phyloP scores from a whole-genome alignment of 352 stramenopile species.

The Pythium oligandrum region DNA sequence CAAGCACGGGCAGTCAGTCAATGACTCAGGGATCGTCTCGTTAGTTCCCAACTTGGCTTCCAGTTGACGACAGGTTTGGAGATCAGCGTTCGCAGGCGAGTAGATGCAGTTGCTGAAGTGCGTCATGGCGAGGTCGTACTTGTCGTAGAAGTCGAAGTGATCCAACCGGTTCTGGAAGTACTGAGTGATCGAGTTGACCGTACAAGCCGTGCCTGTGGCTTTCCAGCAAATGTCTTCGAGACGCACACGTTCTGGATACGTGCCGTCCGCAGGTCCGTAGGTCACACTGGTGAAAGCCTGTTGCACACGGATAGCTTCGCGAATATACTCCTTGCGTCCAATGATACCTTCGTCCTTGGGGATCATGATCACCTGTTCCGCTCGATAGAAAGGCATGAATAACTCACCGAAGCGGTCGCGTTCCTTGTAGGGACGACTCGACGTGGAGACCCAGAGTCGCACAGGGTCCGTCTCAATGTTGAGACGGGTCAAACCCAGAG shows the following conservation, averaged over 20 bases:
- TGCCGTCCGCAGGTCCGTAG: constrained; percentile 4
- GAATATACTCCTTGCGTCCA: constrained; percentile 29
- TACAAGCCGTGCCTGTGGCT: constrained; percentile 39
- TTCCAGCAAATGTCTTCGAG: constrained; percentile 53
- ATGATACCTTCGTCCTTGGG: constrained; percentile 45
- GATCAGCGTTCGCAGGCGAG: constrained; percentile 36
- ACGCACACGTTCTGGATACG: constrained; percentile 18
- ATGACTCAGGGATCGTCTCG: constrained; percentile 37
- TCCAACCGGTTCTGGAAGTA: constrained; percentile 63
- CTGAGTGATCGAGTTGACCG: constrained; percentile 55
- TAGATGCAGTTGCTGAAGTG: constrained; percentile 46
- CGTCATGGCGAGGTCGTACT: constrained; percentile 28
- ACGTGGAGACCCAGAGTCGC: constrained; percentile 48
- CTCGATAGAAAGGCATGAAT: constrained; percentile 60
- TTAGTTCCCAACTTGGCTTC: constrained; percentile 17
- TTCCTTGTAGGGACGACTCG: constrained; percentile 38
- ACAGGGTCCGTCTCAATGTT: constrained; percentile 45
- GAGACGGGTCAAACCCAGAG: constrained; percentile 24
- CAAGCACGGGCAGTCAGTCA: constrained; percentile 63
- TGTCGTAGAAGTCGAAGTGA: constrained; percentile 53
- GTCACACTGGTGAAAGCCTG: constrained; percentile 21
- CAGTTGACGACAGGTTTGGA: constrained; percentile 37
- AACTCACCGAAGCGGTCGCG: constrained; percentile 37
- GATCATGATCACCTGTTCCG: constrained; percentile 48
- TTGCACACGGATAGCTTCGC: constrained; percentile 47